These are phyloP conservation scores for Tremella yokohamensis DNA, from an alignment of 768 basidiomycete genomes.

Conservation along the genomic window DNA sequence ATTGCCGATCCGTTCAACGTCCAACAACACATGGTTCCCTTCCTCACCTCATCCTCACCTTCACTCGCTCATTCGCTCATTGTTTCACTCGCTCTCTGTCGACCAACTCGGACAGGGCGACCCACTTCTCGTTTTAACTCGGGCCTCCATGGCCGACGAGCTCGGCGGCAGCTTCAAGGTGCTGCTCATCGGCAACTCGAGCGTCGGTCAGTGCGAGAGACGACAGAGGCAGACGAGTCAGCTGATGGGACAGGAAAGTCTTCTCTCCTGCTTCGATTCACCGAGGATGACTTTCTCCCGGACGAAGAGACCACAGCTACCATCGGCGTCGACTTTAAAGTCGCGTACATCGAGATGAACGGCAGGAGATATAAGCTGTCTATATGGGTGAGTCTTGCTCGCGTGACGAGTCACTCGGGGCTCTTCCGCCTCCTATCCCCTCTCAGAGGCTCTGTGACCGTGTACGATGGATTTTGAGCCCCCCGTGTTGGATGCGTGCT, in stretches of 20 bases:
- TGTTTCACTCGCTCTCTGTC: too few species aligned
- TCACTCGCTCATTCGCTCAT: too few species aligned
- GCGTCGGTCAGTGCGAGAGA: constrained; percentile 68
- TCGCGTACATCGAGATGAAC: constrained; percentile 50
- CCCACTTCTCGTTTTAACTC: too few species aligned
- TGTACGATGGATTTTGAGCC: background rate
- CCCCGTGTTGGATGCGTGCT: background rate
- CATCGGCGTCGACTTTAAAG: constrained; percentile 53
- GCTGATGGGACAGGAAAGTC: constrained; percentile 42
- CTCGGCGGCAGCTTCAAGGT: constrained; percentile 25
- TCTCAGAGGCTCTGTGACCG: background rate
- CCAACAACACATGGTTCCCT: too few species aligned
- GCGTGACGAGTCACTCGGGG: too few species aligned
- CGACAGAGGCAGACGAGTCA: background rate
- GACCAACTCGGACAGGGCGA: too few species aligned
- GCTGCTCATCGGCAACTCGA: constrained; percentile 52
- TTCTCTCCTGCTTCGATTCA: constrained; percentile 86
- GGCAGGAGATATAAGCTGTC: constrained; percentile 65
- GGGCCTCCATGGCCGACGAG: too few species aligned
- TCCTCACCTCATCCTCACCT: too few species aligned
- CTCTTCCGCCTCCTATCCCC: background rate
- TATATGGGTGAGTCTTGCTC: constrained; percentile 72
- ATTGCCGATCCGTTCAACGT: too few species aligned
- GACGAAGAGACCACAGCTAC: constrained; percentile 57
- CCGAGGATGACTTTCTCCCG: constrained; percentile 90